phyloP scores from a whole-genome alignment of 1,139 yeast species.

The Zygoascus sp. region DNA sequence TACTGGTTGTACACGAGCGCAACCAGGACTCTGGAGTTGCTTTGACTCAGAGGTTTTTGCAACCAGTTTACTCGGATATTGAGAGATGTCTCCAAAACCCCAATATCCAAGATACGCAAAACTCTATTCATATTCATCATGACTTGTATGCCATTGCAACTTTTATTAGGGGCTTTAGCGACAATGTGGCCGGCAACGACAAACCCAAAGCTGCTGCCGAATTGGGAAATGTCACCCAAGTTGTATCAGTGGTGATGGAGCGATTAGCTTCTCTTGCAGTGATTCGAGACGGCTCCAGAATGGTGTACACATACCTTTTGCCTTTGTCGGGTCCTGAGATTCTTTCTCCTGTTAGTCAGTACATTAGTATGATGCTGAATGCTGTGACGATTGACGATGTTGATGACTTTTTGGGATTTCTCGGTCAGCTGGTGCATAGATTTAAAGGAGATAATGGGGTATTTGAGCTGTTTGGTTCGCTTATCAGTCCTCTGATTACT shows the following conservation, averaged over 20 bases:
- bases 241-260: constrained; percentile 77
- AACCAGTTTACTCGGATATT: constrained; percentile 72
- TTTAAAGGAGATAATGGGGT: constrained; percentile 64
- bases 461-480: constrained; percentile 66
- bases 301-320: constrained; percentile 80
- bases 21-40: constrained; percentile 36
- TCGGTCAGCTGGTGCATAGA: constrained; percentile 82
- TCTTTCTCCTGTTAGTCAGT: constrained; percentile 59
- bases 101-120: constrained; percentile 38
- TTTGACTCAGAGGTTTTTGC: constrained; percentile 47
- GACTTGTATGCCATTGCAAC: constrained; percentile 86
- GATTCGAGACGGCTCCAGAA: constrained; percentile 81
- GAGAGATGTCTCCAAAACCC: constrained; percentile 45
- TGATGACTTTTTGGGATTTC: constrained; percentile 74
- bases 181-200: constrained; percentile 23
- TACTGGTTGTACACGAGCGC: constrained; percentile 31
- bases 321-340: constrained; percentile 61
- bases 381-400: constrained; percentile 62
- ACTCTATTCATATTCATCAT: constrained; percentile 77
- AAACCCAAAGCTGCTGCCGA: constrained; percentile 37
- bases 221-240: constrained; percentile 72
- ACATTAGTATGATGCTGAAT: constrained; percentile 70
- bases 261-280: constrained; percentile 61
- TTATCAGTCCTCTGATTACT: constrained; percentile 67
- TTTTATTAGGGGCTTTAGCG: constrained; percentile 75